A percentile compares a stretch with the other conserved stretches of the same genome.
These are phyloP conservation scores for Papiliotrema fonsecae DNA, from an alignment of 1,284 basidiomycete genomes.

Conservation along the genomic window DNA sequence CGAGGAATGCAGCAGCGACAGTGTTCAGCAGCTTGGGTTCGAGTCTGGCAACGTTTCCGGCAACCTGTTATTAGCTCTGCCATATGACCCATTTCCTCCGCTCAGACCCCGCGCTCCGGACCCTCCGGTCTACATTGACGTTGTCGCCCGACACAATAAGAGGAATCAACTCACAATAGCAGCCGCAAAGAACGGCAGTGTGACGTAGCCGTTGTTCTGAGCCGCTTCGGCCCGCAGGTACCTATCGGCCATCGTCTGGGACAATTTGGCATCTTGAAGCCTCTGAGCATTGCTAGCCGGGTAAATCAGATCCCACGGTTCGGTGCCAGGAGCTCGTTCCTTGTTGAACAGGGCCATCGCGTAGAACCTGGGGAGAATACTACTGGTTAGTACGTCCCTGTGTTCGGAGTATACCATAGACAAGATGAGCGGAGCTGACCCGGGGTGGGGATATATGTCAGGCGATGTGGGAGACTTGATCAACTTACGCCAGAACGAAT, in stretches of 20 bases:
- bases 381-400: not conserved
- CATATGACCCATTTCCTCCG: not conserved
- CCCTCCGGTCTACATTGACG: too few relatives aligned
- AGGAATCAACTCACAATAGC: constrained; percentile 23
- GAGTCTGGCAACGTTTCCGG: constrained; percentile 24
- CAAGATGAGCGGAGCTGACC: too few relatives aligned
- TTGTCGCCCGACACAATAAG: too few relatives aligned
- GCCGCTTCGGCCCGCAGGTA: constrained; percentile 25
- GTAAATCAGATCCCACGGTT: constrained; percentile 15
- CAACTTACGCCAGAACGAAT: constrained; percentile 16
- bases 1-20: constrained; percentile 13
- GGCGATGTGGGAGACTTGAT: not conserved
- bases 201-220: constrained; percentile 23
- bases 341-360: constrained; percentile 18
- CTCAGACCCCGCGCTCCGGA: too few relatives aligned
- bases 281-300: constrained; percentile 12
- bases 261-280: constrained; percentile 7
- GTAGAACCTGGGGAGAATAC: constrained; percentile 10
- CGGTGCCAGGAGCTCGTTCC: constrained; percentile 18
- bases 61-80: constrained; percentile 9
- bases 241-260: constrained; percentile 6
- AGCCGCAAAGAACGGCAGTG: constrained; percentile 21
- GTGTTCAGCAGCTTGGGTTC: constrained; percentile 13
- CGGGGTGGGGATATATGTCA: too few relatives aligned
- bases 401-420: too few relatives aligned